Base-by-base conservation (phyloP, 164 flowering plant genomes). In the Sedum album region DNA sequence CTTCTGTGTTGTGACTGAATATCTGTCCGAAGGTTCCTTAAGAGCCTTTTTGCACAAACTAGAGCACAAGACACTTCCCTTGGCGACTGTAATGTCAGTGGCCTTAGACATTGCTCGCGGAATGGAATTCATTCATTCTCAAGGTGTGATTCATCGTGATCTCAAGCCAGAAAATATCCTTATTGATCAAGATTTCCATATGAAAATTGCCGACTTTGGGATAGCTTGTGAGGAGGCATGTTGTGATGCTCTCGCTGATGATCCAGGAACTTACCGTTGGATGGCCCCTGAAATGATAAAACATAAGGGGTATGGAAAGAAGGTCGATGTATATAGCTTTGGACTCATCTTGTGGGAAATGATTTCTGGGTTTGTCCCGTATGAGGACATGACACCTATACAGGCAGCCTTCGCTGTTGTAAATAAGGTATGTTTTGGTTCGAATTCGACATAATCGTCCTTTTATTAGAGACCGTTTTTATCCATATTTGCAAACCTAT, bases 51-150 rank as follows among this genome's bases (percentile, higher is more conserved):
- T 91, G 68, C 96, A 85, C 82, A 89, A 84, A 74, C 86, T 84
- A 5, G 90, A 85, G 77, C 80, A 73, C 7, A 81, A 81, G 57
- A 55, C 85, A 31, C 83, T 91, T 66, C 81, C 91, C 25, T 74
- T 89, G 46, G 69, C 75, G 36, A 88, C 86, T 70, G n/a, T 84
- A 31, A 77, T 91, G 38, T 65, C 80, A 6, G 64, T 84, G 74
- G 88, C 96, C 42, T 76, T 91, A 57, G 96, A 94, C 53, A 85
- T 94, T 68, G 93, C 95, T 67, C 83, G 85, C 14, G 98, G 95
- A 68, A 86, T 91, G 96, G 92, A 91, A 70, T 94, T 85, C 73
- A 77, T 94, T 49, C 98, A 93, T 74, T 86, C 95, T 5, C 91
- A 83, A 76, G 93, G 93, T 21, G 82, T 93, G 67, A 87, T 93